Base-by-base conservation (phyloP, 306 rosid genomes). In the Vigna reflexopilosa region DNA sequence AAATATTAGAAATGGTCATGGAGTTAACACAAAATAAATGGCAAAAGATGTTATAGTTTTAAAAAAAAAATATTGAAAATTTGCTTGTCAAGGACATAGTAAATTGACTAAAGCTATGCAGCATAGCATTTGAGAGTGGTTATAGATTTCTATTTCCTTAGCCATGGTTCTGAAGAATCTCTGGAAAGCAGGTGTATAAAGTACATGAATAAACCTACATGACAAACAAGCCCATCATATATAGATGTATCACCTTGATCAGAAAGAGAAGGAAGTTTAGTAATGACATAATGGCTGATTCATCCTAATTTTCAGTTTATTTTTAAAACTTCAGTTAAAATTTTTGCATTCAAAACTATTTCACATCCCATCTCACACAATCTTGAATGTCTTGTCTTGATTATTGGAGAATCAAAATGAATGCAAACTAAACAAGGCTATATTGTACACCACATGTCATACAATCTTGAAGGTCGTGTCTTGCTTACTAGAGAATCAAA, bases 1-100 rank as follows among this genome's bases (percentile, higher is more conserved):
- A 85, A 63, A 75, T 64, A 85, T 76, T 59, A 73, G 78, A 75
- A 4, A 70, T 40, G 47, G 68, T 28, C 71, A 66, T n/a, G 70
- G 38, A 12, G 55, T 40, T 45, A 48, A 73, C 36, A 67, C 6
- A 63, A 58, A 44, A 47, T 15, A 54, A 69, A 16, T 26, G 50
- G 72, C 67, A 81, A 45, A 47, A 40, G 28, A 67, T 51, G 28
- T 42, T 24, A 30, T 55, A 73, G 48, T 48, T 85, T 67, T 72
- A 48, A 73, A 11, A 70, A 30, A 26, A 67, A 68, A 9, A 45
- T 58, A 44, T 44, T 44, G 52, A 72, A 26, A 11, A 2, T 57
- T 20, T 58, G 54, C 38, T 32, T 52, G 24, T 16, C 68, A 75
- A 15, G 40, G 15, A 28, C 38, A 57, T 57, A 20, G 47, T 73